phyloP scores from a whole-genome alignment of 768 basidiomycete species.

The Rhodotorula kratochvilovae region DNA sequence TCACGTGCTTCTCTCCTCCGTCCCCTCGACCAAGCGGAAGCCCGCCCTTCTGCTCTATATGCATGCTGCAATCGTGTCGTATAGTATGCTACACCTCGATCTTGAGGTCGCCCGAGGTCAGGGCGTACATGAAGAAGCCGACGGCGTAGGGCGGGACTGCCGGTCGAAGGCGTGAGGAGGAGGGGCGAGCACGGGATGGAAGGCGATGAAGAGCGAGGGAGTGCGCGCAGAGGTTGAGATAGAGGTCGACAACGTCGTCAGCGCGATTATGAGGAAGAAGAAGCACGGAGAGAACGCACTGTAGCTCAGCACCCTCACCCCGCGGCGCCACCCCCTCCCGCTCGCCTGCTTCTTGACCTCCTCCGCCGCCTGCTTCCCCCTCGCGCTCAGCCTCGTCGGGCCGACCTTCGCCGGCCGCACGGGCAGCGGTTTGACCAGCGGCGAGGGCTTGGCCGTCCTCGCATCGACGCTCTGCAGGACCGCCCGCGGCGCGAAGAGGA shows the following conservation, averaged over 20 bases:
- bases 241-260: background rate
- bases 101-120: too few species aligned
- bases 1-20: too few species aligned
- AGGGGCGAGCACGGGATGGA: too few species aligned
- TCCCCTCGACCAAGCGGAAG: too few species aligned
- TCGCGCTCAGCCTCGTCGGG: slow-evolving; percentile 25
- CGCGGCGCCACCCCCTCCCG: slow-evolving; percentile 7
- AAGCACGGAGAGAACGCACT: background rate
- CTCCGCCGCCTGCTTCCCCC: slow-evolving; percentile 2
- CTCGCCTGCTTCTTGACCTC: background rate
- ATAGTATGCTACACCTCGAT: too few species aligned
- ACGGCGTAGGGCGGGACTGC: too few species aligned
- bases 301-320: slow-evolving; percentile 8
- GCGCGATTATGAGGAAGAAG: background rate
- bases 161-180: too few species aligned
- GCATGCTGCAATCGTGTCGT: too few species aligned
- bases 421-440: background rate
- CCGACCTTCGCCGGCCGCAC: background rate
- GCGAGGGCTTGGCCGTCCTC: background rate
- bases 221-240: background rate
- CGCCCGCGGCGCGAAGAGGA: slow-evolving; percentile 25
- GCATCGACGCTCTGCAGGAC: slow-evolving; percentile 10
- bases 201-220: slow-evolving; percentile 7
- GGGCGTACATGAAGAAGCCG: too few species aligned
- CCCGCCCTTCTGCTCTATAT: too few species aligned